Percentiles rank a stretch among this genome's conserved stretches.
Evolutionary conservation across 2,329 filamentous ascomycete species (phyloP).

Genomic region (Septoria petroselini): DNA sequence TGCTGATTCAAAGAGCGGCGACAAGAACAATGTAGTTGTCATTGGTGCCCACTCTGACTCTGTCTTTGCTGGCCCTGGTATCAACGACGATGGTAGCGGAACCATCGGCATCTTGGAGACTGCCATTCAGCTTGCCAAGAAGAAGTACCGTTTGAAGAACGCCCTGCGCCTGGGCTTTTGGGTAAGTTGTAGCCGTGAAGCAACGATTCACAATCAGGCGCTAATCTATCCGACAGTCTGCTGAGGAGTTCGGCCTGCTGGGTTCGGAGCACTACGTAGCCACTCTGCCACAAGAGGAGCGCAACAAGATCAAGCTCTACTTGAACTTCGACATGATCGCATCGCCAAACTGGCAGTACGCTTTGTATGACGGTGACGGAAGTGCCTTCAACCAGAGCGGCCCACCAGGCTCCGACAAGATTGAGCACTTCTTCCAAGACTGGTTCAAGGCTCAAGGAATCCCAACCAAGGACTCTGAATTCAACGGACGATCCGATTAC

Average conservation of each 20-base stretch:
- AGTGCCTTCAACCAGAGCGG: slow-evolving; percentile 54
- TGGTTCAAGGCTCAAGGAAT: slow-evolving; percentile 63
- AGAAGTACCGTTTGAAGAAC: slow-evolving; percentile 65
- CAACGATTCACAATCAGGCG: neutral
- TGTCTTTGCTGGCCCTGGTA: slow-evolving; percentile 62
- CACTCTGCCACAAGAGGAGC: slow-evolving; percentile 43
- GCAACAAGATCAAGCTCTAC: slow-evolving; percentile 62
- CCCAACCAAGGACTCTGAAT: slow-evolving; percentile 68
- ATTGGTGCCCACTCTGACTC: slow-evolving; percentile 62
- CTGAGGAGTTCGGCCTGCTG: slow-evolving; percentile 61
- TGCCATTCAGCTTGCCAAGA: slow-evolving; percentile 59
- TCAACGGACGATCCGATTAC: slow-evolving; percentile 78
- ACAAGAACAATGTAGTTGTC: slow-evolving; percentile 58
- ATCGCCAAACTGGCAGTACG: slow-evolving; percentile 57
- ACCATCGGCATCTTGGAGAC: slow-evolving; percentile 59
- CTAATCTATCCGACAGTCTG: slow-evolving; percentile 42
- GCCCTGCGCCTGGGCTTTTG: slow-evolving; percentile 65
- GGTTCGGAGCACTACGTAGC: slow-evolving; percentile 58
- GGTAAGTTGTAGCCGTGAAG: neutral
- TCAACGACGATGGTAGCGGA: slow-evolving; percentile 76
- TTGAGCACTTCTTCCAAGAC: slow-evolving; percentile 64
- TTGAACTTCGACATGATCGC: slow-evolving; percentile 72
- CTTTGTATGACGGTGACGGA: slow-evolving; percentile 58
- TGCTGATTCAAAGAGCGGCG: slow-evolving; percentile 57
- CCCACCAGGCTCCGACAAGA: slow-evolving; percentile 63